A percentile compares a stretch with the other conserved stretches of the same genome.
These are phyloP conservation scores for Mangifera indica DNA, from an alignment of 345 rosid species.

Conservation along the genomic window DNA sequence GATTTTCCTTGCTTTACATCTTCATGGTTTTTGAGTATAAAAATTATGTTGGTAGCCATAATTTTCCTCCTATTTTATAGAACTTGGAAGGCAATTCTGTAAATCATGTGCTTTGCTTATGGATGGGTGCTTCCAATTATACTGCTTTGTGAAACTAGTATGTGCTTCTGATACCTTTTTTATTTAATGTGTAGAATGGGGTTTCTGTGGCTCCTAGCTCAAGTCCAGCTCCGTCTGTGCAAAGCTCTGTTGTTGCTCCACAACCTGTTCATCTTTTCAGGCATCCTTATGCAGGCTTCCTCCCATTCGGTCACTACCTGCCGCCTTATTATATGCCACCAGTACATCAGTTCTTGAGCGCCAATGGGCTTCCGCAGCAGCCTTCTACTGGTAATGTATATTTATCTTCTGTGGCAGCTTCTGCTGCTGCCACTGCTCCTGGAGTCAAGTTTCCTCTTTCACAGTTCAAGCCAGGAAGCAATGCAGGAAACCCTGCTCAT, in stretches of 20 bases:
- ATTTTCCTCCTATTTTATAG: background rate
- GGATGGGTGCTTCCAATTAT: background rate
- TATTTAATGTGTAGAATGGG: constrained; percentile 45
- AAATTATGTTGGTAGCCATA: background rate
- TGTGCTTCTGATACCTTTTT: constrained; percentile 8
- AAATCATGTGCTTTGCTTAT: background rate
- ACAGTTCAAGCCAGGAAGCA: constrained; percentile 51
- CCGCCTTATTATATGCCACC: constrained; percentile 59
- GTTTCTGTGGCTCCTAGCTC: constrained; percentile 45
- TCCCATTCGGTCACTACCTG: constrained; percentile 59
- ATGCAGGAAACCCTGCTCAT: constrained; percentile 42
- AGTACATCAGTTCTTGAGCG: constrained; percentile 59
- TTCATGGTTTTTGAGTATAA: background rate
- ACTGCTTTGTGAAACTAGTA: background rate
- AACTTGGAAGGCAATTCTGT: background rate
- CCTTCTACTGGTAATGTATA: constrained; percentile 51
- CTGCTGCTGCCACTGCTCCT: constrained; percentile 20
- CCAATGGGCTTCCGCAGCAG: constrained; percentile 66
- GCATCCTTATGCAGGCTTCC: constrained; percentile 68
- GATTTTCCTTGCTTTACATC: background rate
- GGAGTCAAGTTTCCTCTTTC: constrained; percentile 54
- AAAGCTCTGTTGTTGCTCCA: constrained; percentile 48
- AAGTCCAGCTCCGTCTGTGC: constrained; percentile 50
- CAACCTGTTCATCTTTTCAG: constrained; percentile 61
- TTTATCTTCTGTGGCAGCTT: constrained; percentile 43